These are phyloP conservation scores for Clarkia xantiana DNA, from an alignment of 345 rosid species.

Conservation along the genomic window DNA sequence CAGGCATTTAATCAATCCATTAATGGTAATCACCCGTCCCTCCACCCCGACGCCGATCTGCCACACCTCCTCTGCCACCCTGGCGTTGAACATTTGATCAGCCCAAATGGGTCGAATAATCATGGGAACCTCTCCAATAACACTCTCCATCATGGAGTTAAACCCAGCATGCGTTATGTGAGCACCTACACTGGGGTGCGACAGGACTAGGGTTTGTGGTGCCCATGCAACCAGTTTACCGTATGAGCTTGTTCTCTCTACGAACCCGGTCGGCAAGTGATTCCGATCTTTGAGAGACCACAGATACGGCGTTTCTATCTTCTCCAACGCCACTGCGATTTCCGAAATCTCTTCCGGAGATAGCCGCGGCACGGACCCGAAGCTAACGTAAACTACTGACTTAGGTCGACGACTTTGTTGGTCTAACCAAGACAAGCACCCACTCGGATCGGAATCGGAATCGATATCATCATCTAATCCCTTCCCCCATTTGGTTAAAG, in stretches of 20 bases:
- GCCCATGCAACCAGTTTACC: constrained; percentile 50
- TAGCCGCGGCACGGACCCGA: not conserved
- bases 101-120: constrained; percentile 42
- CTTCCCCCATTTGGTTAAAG: too few species aligned
- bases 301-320: not conserved
- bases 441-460: too few species aligned
- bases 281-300: not conserved
- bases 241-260: constrained; percentile 16
- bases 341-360: not conserved
- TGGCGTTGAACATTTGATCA: constrained; percentile 29
- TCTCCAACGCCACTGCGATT: not conserved
- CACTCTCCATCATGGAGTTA: constrained; percentile 39
- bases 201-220: constrained; percentile 35
- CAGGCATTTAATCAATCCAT: constrained; percentile 21
- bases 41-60: constrained; percentile 27
- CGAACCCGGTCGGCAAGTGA: constrained; percentile 5
- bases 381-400: not conserved
- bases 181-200: constrained; percentile 20
- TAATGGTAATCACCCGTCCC: constrained; percentile 17
- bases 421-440: not conserved
- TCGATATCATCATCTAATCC: too few species aligned
- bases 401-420: not conserved
- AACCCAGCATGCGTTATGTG: constrained; percentile 41
- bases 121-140: constrained; percentile 43
- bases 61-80: constrained; percentile 40